Base-by-base conservation (phyloP, 371 early-diverging fungal species). In the Blakeslea trispora region DNA sequence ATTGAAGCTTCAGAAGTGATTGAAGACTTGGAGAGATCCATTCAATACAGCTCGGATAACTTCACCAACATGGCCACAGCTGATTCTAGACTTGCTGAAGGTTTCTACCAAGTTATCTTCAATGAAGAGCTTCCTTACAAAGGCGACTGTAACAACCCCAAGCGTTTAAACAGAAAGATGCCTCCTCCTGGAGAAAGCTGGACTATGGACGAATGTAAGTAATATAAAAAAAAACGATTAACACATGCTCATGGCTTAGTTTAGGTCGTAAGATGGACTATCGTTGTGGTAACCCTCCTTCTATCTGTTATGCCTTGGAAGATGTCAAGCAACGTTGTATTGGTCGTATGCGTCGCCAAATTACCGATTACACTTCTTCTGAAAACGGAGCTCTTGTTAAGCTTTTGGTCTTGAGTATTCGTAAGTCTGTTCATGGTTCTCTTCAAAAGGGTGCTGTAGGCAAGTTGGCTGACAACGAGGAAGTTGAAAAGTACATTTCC, bases 251-350 rank as follows among this genome's bases (percentile, higher is more conserved):
- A 7, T 28, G 14, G 35, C 28, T 4, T 51, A 75, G 76, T 40
- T 4, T 51, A 75, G 76, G 76, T 57, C 60, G 64, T 41, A 75
- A 75, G 39, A 80, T 80, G 82, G 79, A 86, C 51, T 84, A 84
- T 46, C 80, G 84, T 55, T 86, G 86, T 60, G 86, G 86, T 17
- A 86, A 86, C 61, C 86, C 86, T 11, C 86, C 86, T 15, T 82
- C 84, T 19, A 81, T 86, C 53, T 86, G 86, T 59, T 77, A 86
- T 63, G 80, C 76, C 49, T 72, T 86, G 63, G 46, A 55, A 18
- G 55, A 75, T 64, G 64, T 74, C 37, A 79, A 79, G 60, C 50
- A 53, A 45, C 79, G 79, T 57, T 67, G 71, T 50, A 45, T 74
- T 17, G 61, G 63, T 2, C 72, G 74, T 47, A 74, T 75, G 56